Evolutionary conservation across 2,329 filamentous ascomycete genomes (phyloP).

Genomic region (Chrysoporthe cubensis): DNA sequence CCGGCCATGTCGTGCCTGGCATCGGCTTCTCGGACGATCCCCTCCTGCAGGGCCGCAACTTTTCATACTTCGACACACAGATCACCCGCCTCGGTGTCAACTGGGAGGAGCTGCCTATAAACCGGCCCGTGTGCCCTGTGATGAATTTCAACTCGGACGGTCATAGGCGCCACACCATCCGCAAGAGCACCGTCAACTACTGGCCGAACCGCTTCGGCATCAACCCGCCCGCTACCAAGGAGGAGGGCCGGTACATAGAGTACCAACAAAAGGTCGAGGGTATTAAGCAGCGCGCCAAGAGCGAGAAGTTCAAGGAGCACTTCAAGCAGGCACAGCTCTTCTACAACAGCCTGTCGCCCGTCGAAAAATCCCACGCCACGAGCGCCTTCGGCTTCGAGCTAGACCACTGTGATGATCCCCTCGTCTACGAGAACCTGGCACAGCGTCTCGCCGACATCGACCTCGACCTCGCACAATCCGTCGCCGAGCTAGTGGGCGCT

Average conservation of each 20-base stretch:
- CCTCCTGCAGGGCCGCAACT: constrained; percentile 73
- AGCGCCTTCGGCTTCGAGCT: constrained; percentile 71
- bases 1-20: constrained; percentile 76
- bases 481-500: constrained; percentile 72
- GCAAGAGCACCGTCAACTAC: constrained; percentile 75
- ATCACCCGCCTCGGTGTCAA: constrained; percentile 72
- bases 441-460: constrained; percentile 74
- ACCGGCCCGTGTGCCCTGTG: constrained; percentile 73
- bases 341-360: constrained; percentile 73
- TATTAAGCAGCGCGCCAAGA: constrained; percentile 71
- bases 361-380: constrained; percentile 68
- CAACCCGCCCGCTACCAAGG: constrained; percentile 62
- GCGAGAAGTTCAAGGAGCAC: constrained; percentile 78
- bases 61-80: constrained; percentile 70
- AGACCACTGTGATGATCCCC: constrained; percentile 78
- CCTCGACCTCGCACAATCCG: constrained; percentile 67
- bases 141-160: constrained; percentile 81
- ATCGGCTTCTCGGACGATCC: constrained; percentile 80
- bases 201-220: constrained; percentile 74
- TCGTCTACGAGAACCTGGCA: constrained; percentile 74
- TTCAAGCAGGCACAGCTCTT: constrained; percentile 80
- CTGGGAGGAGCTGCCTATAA: constrained; percentile 78
- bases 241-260: constrained; percentile 71
- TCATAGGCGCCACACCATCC: constrained; percentile 72
- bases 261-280: constrained; percentile 68